Percentiles rank a stretch among this genome's conserved stretches.
phyloP scores from a whole-genome alignment of 2,329 filamentous ascomycete species.

The Verticillium alfalfae region DNA sequence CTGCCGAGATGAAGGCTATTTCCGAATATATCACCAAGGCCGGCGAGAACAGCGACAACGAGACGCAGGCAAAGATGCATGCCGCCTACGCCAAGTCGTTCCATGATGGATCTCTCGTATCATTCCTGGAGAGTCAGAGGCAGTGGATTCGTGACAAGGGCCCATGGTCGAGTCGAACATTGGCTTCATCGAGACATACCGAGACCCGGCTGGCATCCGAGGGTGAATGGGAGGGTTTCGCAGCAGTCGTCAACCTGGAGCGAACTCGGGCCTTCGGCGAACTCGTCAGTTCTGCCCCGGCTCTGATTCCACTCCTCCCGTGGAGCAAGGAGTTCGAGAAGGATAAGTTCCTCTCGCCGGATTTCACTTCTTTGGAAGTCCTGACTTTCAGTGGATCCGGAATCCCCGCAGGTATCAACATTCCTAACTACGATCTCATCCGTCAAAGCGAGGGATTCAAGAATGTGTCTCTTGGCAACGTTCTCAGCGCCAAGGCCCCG shows the following conservation, averaged over 20 bases:
- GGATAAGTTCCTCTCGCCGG: slow-evolving; percentile 88
- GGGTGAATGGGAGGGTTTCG: slow-evolving; percentile 86
- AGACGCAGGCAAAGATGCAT: slow-evolving; percentile 70
- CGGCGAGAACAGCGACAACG: slow-evolving; percentile 64
- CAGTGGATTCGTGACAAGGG: slow-evolving; percentile 81
- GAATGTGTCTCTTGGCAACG: slow-evolving; percentile 89
- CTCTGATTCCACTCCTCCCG: slow-evolving; percentile 81
- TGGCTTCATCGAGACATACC: slow-evolving; percentile 81
- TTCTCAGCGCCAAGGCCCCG: slow-evolving; percentile 83
- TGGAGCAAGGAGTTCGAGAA: slow-evolving; percentile 91
- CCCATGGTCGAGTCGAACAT: slow-evolving; percentile 73
- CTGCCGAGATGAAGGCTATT: slow-evolving; percentile 65
- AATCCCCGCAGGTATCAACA: slow-evolving; percentile 64
- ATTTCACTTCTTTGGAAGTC: slow-evolving; percentile 93
- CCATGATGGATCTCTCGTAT: slow-evolving; percentile 64
- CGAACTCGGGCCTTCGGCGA: slow-evolving; percentile 82
- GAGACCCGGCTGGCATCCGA: slow-evolving; percentile 74
- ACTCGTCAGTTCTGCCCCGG: slow-evolving; percentile 74
- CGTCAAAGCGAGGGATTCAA: slow-evolving; percentile 84
- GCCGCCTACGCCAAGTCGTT: slow-evolving; percentile 72
- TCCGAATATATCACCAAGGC: slow-evolving; percentile 63
- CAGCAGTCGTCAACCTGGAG: slow-evolving; percentile 56
- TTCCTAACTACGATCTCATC: slow-evolving; percentile 70
- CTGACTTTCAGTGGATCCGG: slow-evolving; percentile 66
- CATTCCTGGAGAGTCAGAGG: slow-evolving; percentile 75